phyloP scores from a whole-genome alignment of 495 filamentous ascomycete species.

The Neurospora sp. region DNA sequence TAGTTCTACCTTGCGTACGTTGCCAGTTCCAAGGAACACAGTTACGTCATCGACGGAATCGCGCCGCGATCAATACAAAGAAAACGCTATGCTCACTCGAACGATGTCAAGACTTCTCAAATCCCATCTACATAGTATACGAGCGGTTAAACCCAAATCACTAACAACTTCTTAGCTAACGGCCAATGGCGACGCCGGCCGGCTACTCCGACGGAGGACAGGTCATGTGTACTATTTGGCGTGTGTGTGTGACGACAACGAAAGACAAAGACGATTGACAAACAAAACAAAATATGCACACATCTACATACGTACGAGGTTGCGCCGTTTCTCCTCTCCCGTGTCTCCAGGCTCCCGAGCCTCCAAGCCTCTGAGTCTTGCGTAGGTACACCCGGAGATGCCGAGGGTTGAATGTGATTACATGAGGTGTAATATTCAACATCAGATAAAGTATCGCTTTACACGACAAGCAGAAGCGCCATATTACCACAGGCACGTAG shows the following conservation, averaged over 20 bases:
- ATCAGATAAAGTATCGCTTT: too few relatives aligned
- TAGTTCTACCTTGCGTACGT: neutral
- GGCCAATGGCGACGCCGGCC: neutral
- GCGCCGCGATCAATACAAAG: neutral
- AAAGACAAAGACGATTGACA: neutral
- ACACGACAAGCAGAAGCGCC: too few relatives aligned
- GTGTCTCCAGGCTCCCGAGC: neutral
- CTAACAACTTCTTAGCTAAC: neutral
- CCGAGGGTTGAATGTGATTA: neutral
- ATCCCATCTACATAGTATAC: neutral
- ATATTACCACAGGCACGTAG: too few relatives aligned
- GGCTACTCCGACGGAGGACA: neutral
- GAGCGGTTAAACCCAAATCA: neutral
- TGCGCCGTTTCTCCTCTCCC: neutral
- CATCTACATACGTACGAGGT: neutral
- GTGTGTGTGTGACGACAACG: neutral
- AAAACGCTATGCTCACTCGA: neutral
- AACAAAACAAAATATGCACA: neutral
- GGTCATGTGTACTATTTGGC: neutral
- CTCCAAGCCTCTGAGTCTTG: neutral
- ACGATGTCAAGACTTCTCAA: neutral
- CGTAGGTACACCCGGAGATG: neutral
- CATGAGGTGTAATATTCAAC: too few relatives aligned
- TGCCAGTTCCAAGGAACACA: neutral
- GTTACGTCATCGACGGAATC: neutral